phyloP scores from a whole-genome alignment of 495 filamentous ascomycete species.

The Penicillium nucicola region DNA sequence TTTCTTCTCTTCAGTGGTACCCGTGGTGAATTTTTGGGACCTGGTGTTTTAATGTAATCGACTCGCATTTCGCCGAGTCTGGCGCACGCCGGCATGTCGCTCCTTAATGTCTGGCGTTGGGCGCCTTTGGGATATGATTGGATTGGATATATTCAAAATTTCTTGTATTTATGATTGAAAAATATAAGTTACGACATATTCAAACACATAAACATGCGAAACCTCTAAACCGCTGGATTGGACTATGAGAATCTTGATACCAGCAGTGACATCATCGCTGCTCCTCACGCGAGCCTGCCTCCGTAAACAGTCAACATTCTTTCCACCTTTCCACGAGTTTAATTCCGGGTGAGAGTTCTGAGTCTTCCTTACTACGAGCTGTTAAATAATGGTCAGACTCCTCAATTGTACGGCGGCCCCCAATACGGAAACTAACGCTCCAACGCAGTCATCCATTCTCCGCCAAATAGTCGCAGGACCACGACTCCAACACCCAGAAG shows the following conservation, averaged over 20 bases:
- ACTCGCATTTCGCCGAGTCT: no score
- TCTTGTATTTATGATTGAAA: no score
- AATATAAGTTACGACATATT: not conserved
- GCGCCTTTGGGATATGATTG: not conserved
- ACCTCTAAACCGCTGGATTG: no score
- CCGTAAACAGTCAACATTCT: no score
- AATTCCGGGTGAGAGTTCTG: not conserved
- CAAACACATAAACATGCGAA: no score
- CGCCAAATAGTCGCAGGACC: conserved; percentile 78
- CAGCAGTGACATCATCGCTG: conserved; percentile 5
- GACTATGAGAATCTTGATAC: not conserved
- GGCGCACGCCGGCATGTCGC: not conserved
- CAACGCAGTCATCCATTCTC: conserved; percentile 58
- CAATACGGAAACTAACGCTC: not conserved
- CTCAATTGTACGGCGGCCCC: not conserved
- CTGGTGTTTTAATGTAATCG: no score
- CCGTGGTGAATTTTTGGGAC: no score
- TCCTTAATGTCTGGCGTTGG: not conserved
- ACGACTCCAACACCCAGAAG: conserved; percentile 75
- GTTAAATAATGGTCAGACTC: not conserved
- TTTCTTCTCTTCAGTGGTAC: not conserved
- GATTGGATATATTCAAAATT: no score
- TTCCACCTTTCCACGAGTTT: not conserved
- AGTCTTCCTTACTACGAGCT: not conserved
- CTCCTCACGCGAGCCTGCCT: not conserved